Evolutionary conservation across 1,284 basidiomycete species (phyloP).

Genomic region (Trichosporon faecale): DNA sequence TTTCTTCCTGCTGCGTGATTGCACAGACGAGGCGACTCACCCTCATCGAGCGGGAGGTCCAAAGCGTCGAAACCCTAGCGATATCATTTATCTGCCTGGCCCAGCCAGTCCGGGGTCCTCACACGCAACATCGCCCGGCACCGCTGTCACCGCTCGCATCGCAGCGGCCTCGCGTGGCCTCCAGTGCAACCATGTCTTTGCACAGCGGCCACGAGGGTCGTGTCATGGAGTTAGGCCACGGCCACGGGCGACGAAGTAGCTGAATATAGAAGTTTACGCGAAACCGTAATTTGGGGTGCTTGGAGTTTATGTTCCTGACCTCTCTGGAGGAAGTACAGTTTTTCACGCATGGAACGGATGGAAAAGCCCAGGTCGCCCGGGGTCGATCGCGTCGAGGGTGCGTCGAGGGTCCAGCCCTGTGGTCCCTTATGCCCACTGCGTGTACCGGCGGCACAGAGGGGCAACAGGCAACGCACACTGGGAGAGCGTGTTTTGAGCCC

Average conservation of each 20-base stretch:
- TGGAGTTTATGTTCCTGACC: not conserved
- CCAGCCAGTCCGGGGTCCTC: too few species aligned
- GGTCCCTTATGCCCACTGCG: not conserved
- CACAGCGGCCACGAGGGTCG: too few species aligned
- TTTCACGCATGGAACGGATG: not conserved
- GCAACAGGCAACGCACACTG: too few species aligned
- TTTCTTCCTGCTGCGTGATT: not conserved
- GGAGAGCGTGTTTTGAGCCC: too few species aligned
- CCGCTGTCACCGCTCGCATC: too few species aligned
- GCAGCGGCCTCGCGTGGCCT: too few species aligned
- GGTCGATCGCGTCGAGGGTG: not conserved
- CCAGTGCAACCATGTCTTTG: too few species aligned
- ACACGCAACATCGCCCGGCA: not conserved
- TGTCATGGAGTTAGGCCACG: too few species aligned
- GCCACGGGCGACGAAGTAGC: not conserved
- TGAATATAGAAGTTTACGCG: not conserved
- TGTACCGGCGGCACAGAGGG: too few species aligned
- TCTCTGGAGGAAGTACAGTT: not conserved
- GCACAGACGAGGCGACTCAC: too few species aligned
- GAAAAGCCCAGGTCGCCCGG: not conserved
- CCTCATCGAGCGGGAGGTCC: not conserved
- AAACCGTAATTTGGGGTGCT: conserved; percentile 2
- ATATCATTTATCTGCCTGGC: not conserved
- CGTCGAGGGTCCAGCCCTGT: not conserved
- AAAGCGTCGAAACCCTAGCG: not conserved